Base-by-base conservation (phyloP, 768 basidiomycete species). In the Boletellus ananas region DNA sequence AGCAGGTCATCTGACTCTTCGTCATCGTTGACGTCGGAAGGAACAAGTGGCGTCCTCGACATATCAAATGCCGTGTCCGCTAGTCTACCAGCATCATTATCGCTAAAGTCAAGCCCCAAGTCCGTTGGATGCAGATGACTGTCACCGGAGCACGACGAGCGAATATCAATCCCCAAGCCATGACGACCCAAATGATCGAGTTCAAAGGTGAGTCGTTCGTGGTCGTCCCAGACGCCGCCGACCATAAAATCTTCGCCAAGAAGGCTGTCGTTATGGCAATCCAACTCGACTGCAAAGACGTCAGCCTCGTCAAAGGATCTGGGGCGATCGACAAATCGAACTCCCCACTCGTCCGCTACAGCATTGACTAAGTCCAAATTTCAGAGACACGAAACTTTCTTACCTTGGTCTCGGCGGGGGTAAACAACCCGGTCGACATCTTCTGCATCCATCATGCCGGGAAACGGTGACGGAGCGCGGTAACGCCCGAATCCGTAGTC, bases 341-440 rank as follows among this genome's bases (percentile, higher is more conserved):
- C 55, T 21, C 61, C 63, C 63, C 63, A 68, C 54, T 66, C 63
- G 43, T 69, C 52, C 13, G 59, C 66, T 68, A 43, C 10, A 49
- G 54, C 11, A 9, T 25, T 33, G 31, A 36, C 2, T 62, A 3
- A 64, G 60, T 31, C 7, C 13, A 43, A 36, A 45, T 11, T 52
- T 36, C 13, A 16, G 8, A 42, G 12, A 33, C 8, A 20, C 29
- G 20, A 6, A 16, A 34, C 7, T 18, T 45, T 8, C 43, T 54
- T 50, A 67, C 65, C 56, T 50, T 55, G 63, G 6, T 50, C 56
- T 20, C 46, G 54, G 35, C 67, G 67, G 35, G 63, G 61, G 54
- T 67, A 67, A 20, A 67, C 57, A 4, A 67, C 61, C 14, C n/a
- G 58, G 45, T 67, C 65, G 25, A 36, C 39, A 27, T 62, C 57